phyloP scores from a whole-genome alignment of 306 rosid species.

The Bauhinia variegata region DNA sequence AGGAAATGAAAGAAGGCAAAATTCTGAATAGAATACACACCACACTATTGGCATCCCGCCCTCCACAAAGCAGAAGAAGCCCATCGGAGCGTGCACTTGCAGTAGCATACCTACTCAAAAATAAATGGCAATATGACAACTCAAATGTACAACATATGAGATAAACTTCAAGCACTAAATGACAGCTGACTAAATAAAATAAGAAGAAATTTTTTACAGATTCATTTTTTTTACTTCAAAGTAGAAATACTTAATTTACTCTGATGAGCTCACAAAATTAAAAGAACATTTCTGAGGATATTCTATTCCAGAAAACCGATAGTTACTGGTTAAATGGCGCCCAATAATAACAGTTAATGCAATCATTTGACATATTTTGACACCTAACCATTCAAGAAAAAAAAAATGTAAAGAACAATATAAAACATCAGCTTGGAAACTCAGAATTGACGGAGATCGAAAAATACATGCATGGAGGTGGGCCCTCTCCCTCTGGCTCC shows the following conservation, averaged over 20 bases:
- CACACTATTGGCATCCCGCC: slow-evolving; percentile 96
- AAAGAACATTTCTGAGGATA: slow-evolving; percentile 4
- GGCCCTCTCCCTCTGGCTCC: slow-evolving; percentile 99
- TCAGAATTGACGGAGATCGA: slow-evolving; percentile 34
- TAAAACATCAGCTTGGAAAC: slow-evolving; percentile 20
- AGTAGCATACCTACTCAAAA: slow-evolving; percentile 89
- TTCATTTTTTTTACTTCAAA: neutral
- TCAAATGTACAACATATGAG: slow-evolving; percentile 17
- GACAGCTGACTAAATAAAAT: slow-evolving; percentile 30
- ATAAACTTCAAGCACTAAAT: slow-evolving; percentile 23
- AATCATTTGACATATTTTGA: slow-evolving; percentile 10
- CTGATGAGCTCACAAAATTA: neutral
- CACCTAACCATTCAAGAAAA: slow-evolving; percentile 21
- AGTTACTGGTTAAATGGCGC: neutral
- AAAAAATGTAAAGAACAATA: neutral
- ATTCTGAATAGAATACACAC: slow-evolving; percentile 53
- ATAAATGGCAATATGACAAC: slow-evolving; percentile 29
- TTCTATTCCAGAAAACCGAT: neutral
- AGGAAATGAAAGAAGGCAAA: slow-evolving; percentile 21
- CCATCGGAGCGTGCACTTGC: slow-evolving; percentile 99
- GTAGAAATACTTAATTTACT: no score
- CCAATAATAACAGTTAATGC: slow-evolving; percentile 15
- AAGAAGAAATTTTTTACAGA: neutral
- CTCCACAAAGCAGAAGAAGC: slow-evolving; percentile 97
- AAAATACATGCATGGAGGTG: slow-evolving; percentile 98